Evolutionary conservation across 306 rosid species (phyloP), one percentile per base, ranked within the genome.

Genomic region (Oemleria cerasiformis): DNA sequence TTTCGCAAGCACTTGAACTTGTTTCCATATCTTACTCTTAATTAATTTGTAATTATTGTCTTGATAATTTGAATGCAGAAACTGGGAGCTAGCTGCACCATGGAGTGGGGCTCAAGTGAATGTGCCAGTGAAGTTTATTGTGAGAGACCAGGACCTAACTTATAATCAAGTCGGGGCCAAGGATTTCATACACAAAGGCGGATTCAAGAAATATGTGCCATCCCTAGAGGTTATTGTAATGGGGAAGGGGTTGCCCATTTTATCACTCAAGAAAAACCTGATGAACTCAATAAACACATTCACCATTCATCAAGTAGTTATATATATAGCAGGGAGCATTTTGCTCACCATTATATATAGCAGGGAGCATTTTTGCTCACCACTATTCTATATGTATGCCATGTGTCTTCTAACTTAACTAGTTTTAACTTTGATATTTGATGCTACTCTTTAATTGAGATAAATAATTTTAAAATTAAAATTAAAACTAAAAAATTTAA

Each of bases 191-290:
- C 87, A 83, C 67, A 88, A 85, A 62, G 97, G 98, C n/a, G 96
- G 92, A 58, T 63, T 88, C 49, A 88, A 88, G 77, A 90, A 66
- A 68, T 73, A 55, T 49, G 90, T 88, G 60, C 98, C 97, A 0
- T 72, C 84, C 63, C 85, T 93, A 67, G 96, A 93, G 34, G 84
- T 86, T 0, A 79, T 88, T 13, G 86, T 90, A 1, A 44, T 87
- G 81, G 87, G 81, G 87, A 90, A 86, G 96, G 93, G 16, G 97
- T 76, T 0, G 97, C 82, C 4, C 98, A 93, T 71, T 93, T 90
- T 71, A 6, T 88, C 59, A 80, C 86, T 14, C 86, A 84, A 83
- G 93, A 90, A 80, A 88, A 75, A 74, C 66, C 88, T 13, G 74
- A 75, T 30, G 94, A 90, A 68, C 82, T 90, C 72, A 90, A 43